Evolutionary conservation across 164 flowering plant genomes (phyloP).

Genomic region (Pachysandra terminalis): DNA sequence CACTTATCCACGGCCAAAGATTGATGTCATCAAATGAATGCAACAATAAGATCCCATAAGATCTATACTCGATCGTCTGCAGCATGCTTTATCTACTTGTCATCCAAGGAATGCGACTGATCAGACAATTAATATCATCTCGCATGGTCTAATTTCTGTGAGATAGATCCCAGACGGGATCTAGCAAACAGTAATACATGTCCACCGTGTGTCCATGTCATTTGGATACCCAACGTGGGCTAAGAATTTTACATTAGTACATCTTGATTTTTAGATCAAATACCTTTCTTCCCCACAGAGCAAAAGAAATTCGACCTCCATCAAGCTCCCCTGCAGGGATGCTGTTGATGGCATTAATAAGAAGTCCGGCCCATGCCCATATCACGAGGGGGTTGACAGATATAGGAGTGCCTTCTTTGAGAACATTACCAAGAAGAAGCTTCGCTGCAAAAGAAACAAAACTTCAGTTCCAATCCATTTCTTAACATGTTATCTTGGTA

Average conservation of each 20-base stretch:
- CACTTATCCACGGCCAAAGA: neutral
- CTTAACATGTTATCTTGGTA: neutral
- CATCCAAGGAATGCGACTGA: neutral
- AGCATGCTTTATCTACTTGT: neutral
- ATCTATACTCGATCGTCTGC: too few relatives aligned
- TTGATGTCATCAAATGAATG: neutral
- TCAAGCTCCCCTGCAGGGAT: slow-evolving; percentile 99
- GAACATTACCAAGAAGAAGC: slow-evolving; percentile 79
- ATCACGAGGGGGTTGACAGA: slow-evolving; percentile 83
- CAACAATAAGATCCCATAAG: neutral
- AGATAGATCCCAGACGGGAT: neutral
- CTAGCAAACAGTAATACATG: too few relatives aligned
- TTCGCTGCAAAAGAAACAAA: slow-evolving; percentile 53
- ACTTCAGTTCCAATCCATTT: slow-evolving; percentile 2
- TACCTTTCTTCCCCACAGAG: slow-evolving; percentile 99
- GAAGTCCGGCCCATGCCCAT: slow-evolving; percentile 99
- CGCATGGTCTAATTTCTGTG: neutral
- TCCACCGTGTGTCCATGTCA: neutral
- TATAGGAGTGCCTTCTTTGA: slow-evolving; percentile 84
- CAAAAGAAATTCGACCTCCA: slow-evolving; percentile 86
- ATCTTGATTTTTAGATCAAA: neutral
- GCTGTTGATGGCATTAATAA: slow-evolving; percentile 95
- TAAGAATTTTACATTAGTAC: neutral
- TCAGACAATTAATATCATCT: neutral
- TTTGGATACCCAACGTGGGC: neutral